Conservation (phyloP, 2,329 filamentous ascomycete genomes). For the Oidium heveae region DNA sequence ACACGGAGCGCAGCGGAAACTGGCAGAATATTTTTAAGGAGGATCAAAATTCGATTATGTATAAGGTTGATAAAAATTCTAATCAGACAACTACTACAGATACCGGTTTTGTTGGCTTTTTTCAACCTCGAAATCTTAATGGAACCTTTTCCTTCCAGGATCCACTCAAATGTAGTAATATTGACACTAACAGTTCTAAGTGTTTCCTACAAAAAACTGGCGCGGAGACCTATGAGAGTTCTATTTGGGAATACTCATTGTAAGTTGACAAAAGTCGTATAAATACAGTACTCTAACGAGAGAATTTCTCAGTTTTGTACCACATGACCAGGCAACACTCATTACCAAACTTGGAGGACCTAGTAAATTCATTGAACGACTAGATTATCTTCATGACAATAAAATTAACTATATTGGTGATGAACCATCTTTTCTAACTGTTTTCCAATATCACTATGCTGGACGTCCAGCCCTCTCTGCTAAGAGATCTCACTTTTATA, state of each 20-base stretch:
- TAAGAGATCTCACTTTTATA: constrained; percentile 28
- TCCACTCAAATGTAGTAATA: constrained; percentile 29
- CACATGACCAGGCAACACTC: constrained; percentile 27
- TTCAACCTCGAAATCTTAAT: constrained; percentile 43
- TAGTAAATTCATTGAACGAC: constrained; percentile 27
- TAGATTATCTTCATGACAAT: constrained; percentile 36
- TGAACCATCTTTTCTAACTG: constrained; percentile 34
- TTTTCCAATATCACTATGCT: constrained; percentile 46
- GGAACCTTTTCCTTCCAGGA: constrained; percentile 33
- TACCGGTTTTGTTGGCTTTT: constrained; percentile 43
- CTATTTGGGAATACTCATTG: constrained; percentile 40
- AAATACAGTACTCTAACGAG: background rate
- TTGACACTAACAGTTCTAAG: constrained; percentile 8
- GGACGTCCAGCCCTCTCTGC: constrained; percentile 32
- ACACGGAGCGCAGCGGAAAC: constrained; percentile 30
- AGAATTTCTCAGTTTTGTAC: constrained; percentile 15
- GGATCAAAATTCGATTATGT: constrained; percentile 30
- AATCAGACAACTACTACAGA: constrained; percentile 25
- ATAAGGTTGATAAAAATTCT: constrained; percentile 17
- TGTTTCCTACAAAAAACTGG: constrained; percentile 11
- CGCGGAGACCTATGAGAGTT: constrained; percentile 45
- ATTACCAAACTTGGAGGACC: constrained; percentile 35
- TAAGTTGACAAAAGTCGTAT: constrained; percentile 2
- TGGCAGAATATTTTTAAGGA: constrained; percentile 39
- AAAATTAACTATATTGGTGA: constrained; percentile 40